phyloP scores from a whole-genome alignment of 2,329 filamentous ascomycete genomes.

The Calonectria pseudoturangicola region DNA sequence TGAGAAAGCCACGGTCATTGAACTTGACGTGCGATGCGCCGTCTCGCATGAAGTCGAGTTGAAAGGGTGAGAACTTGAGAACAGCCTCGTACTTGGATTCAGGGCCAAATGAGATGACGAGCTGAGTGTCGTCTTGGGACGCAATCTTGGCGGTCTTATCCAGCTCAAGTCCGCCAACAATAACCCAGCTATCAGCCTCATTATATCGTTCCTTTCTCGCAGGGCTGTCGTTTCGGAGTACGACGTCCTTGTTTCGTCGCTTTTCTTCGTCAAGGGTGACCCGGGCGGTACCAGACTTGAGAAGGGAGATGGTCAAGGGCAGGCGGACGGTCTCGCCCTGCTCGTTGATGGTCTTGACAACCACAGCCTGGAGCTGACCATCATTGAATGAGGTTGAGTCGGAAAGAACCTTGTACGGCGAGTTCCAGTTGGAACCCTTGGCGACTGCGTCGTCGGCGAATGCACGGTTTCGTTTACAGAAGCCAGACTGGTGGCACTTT shows the following conservation, averaged over 20 bases:
- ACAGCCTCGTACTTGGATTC: slow-evolving; percentile 85
- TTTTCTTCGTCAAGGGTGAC: slow-evolving; percentile 94
- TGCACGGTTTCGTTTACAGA: slow-evolving; percentile 95
- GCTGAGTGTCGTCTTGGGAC: slow-evolving; percentile 78
- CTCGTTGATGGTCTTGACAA: slow-evolving; percentile 85
- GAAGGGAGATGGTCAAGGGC: slow-evolving; percentile 90
- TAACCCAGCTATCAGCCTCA: slow-evolving; percentile 88
- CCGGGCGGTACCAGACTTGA: slow-evolving; percentile 90
- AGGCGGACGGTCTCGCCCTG: slow-evolving; percentile 82
- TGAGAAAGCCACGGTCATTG: slow-evolving; percentile 92
- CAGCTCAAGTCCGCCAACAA: slow-evolving; percentile 86
- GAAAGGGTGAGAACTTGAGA: slow-evolving; percentile 88
- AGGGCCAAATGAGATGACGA: slow-evolving; percentile 87
- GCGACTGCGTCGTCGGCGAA: slow-evolving; percentile 86
- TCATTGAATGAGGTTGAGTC: slow-evolving; percentile 85
- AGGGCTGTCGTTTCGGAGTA: slow-evolving; percentile 88
- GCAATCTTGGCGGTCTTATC: slow-evolving; percentile 83
- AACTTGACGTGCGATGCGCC: slow-evolving; percentile 88
- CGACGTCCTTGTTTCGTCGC: slow-evolving; percentile 90
- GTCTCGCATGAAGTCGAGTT: slow-evolving; percentile 89
- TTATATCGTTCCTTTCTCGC: slow-evolving; percentile 95
- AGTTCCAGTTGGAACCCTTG: slow-evolving; percentile 80
- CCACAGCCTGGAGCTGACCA: slow-evolving; percentile 85
- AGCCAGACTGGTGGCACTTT: slow-evolving; percentile 95
- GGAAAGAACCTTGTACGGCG: slow-evolving; percentile 86